These are phyloP conservation scores for Suhomyces terraborum DNA, from an alignment of 1,139 yeast species.

Conservation along the genomic window DNA sequence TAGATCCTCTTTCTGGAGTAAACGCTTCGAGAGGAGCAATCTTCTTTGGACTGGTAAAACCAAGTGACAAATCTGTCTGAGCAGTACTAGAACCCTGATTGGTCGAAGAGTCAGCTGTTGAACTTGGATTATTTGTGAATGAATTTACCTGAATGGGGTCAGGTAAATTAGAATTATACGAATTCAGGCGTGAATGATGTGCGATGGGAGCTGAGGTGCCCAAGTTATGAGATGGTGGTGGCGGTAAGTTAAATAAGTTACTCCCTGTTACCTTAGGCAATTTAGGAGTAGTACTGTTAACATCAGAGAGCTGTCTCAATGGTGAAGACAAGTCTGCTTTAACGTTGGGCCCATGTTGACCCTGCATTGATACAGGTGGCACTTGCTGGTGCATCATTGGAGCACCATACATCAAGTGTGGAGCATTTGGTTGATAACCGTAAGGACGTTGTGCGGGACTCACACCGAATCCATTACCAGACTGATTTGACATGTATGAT, in stretches of 20 bases:
- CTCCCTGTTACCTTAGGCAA: constrained; percentile 36
- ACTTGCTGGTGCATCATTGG: constrained; percentile 19
- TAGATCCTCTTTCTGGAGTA: constrained; percentile 77
- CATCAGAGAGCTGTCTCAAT: constrained; percentile 29
- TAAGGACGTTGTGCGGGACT: constrained; percentile 12
- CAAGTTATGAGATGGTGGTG: constrained; percentile 25
- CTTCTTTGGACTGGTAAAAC: constrained; percentile 55
- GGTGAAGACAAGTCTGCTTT: constrained; percentile 39
- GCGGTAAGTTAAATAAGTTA: constrained; percentile 38
- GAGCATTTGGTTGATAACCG: constrained; percentile 16
- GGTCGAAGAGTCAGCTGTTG: constrained; percentile 15
- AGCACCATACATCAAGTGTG: constrained; percentile 19
- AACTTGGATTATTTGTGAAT: constrained; percentile 12
- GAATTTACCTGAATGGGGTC: constrained; percentile 10
- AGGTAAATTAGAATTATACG: constrained; percentile 22
- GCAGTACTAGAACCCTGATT: constrained; percentile 22
- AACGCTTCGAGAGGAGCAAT: constrained; percentile 74
- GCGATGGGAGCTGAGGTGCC: constrained; percentile 18
- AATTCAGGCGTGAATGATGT: constrained; percentile 34
- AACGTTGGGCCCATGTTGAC: constrained; percentile 11
- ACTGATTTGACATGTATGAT: constrained; percentile 23
- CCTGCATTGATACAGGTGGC: constrained; percentile 8
- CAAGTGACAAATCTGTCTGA: constrained; percentile 38
- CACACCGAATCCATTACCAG: constrained; percentile 14
- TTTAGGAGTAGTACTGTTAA: constrained; percentile 35